A percentile compares a stretch with the other conserved stretches of the same genome.
phyloP scores from a whole-genome alignment of 106 monocot species.

The Agapanthus africanus region DNA sequence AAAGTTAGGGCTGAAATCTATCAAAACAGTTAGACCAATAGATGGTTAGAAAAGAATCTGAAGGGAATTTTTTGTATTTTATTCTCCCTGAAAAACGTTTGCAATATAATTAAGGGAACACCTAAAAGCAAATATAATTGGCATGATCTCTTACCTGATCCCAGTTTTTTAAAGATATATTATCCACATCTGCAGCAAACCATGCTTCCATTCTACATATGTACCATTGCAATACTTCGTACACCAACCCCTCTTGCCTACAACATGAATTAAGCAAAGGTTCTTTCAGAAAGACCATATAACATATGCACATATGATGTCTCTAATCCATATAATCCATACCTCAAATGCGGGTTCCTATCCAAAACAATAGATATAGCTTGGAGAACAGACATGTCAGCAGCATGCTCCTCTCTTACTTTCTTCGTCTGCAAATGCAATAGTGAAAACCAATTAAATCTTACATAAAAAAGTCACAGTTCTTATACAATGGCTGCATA shows the following conservation, averaged over 20 bases:
- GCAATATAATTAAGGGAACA: not conserved
- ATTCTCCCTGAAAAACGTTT: not conserved
- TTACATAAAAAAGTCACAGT: not conserved
- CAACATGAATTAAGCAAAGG: conserved; percentile 12
- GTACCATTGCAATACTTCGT: conserved; percentile 92
- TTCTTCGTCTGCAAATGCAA: conserved; percentile 71
- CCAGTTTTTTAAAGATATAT: conserved; percentile 87
- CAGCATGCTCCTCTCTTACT: conserved; percentile 59
- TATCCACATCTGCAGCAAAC: conserved; percentile 92
- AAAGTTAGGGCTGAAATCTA: not conserved
- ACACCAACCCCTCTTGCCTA: conserved; percentile 65
- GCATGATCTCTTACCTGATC: conserved; percentile 53
- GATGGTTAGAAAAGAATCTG: too few relatives aligned
- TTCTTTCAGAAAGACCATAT: not conserved
- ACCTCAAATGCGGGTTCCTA: conserved; percentile 71
- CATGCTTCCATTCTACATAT: conserved; percentile 99
- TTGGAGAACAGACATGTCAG: conserved; percentile 82
- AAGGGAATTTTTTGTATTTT: too few relatives aligned
- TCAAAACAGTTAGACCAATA: too few relatives aligned
- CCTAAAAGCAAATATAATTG: not conserved
- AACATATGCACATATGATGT: conserved; percentile 3
- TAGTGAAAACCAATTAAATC: not conserved
- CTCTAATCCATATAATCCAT: not conserved
- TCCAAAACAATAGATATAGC: conserved; percentile 90
- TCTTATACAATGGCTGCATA: not conserved